Base-by-base conservation (phyloP, 257 asterid species). In the Solanum arcanum region DNA sequence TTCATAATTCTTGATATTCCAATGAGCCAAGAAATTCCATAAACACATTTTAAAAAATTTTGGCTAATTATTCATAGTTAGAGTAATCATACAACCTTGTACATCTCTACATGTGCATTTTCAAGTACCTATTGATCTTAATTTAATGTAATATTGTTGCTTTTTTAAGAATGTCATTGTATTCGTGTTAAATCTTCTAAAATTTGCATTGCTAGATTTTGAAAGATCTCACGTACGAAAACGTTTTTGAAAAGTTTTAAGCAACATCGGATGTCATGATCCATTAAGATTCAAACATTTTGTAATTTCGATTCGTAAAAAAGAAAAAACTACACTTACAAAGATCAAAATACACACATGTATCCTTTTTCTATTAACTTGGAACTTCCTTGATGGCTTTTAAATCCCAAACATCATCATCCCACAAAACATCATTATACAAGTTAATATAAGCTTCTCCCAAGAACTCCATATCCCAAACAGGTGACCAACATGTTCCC, bases 401-500 rank as follows among this genome's bases (percentile, higher is more conserved):
- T 80, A 94, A 89, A 31, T 90, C 90, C 97, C 97, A 93, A 88
- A 94, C 46, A 91, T 92, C 91, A 90, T 76, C 91, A 69, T 91
- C 95, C 95, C 93, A 94, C 15, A 89, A 39, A 86, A 92, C 95
- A 86, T 93, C 95, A 46, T 86, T 88, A 66, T 86, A 88, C 78
- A 91, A 85, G 2, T 88, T 87, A 80, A 88, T 82, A 88, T 83
- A 89, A 68, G 92, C 89, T 86, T 88, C 91, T 3, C 83, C 93
- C 56, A 87, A 75, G 59, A 66, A 85, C 33, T 89, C 95, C 92
- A 84, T 76, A 78, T 91, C 95, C 98, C 98, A 92, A 84, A 88
- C 81, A 9, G 96, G 94, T 23, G 83, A 88, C 95, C 96, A 92
- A 74, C 90, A 89, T 29, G 87, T 88, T 4, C 96, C 94, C 96